These are phyloP conservation scores for Penium margaritaceum DNA, from an alignment of 139 green algal genomes.

Conservation along the genomic window DNA sequence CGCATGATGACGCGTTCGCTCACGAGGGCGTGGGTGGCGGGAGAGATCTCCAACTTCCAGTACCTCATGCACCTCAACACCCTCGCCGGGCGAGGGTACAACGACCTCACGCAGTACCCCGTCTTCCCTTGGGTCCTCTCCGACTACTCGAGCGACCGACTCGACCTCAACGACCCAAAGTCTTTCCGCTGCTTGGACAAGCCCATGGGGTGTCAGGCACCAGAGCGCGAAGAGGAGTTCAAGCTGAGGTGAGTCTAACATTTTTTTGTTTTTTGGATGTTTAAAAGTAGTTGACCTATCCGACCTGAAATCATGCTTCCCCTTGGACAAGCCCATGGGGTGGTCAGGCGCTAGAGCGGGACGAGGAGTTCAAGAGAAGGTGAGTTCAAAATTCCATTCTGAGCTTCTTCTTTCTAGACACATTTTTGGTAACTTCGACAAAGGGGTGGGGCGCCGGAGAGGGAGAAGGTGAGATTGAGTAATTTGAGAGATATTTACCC, in stretches of 20 bases:
- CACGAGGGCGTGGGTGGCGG: conserved; percentile 21
- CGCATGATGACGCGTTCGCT: conserved; percentile 13
- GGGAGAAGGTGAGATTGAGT: too few species aligned
- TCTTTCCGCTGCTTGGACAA: conserved; percentile 47
- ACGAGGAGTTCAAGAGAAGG: conserved; percentile 22
- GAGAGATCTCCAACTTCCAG: conserved; percentile 52
- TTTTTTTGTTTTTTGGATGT: too few species aligned
- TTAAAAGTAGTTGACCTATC: conserved; percentile 54
- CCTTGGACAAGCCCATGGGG: conserved; percentile 49
- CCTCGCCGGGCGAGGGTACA: conserved; percentile 61
- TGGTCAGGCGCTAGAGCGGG: conserved; percentile 35
- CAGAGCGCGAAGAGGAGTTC: too few species aligned
- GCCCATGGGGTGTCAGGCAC: too few species aligned
- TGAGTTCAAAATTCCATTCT: too few species aligned
- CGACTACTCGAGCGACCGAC: conserved; percentile 45
- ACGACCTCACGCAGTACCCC: conserved; percentile 69
- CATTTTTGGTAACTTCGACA: too few species aligned
- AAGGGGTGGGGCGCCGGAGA: too few species aligned
- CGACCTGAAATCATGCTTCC: conserved; percentile 39
- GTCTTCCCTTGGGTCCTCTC: conserved; percentile 65
- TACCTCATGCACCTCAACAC: conserved; percentile 64
- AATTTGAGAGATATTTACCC: too few species aligned
- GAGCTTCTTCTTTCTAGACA: too few species aligned
- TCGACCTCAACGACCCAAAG: conserved; percentile 47
- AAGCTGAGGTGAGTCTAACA: too few species aligned